Conservation (phyloP, 306 rosid species). For the Vigna angularis region DNA sequence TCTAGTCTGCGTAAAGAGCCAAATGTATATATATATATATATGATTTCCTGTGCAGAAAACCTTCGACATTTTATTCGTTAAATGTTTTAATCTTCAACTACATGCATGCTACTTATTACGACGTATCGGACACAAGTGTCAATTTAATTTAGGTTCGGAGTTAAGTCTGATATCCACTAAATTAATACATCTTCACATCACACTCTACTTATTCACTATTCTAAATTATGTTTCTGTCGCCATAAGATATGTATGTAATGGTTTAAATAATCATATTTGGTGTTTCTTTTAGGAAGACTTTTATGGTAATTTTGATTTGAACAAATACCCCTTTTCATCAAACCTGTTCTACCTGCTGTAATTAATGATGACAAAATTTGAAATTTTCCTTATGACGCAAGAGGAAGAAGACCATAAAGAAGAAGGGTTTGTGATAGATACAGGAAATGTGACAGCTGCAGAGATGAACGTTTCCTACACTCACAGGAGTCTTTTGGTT, state of each 20-base stretch:
- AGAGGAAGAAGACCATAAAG: too few species aligned
- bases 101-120: neutral
- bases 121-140: neutral
- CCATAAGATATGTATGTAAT: too few species aligned
- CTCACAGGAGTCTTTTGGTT: too few species aligned
- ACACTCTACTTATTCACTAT: neutral
- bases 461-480: too few species aligned
- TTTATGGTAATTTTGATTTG: too few species aligned
- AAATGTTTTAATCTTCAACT: slow-evolving; percentile 17
- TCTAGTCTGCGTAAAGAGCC: slow-evolving; percentile 13
- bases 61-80: neutral
- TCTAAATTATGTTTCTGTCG: too few species aligned
- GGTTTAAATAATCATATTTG: too few species aligned
- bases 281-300: too few species aligned
- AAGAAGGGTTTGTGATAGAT: neutral
- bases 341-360: neutral
- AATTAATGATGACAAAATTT: neutral
- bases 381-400: neutral
- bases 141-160: neutral
- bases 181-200: neutral
- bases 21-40: neutral
- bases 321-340: too few species aligned
- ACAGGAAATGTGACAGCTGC: too few species aligned
- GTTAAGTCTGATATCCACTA: neutral
- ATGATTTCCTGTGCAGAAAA: neutral